These are phyloP conservation scores for Apophysomyces sp. DNA, from an alignment of 371 early-diverging fungal genomes.

Conservation along the genomic window DNA sequence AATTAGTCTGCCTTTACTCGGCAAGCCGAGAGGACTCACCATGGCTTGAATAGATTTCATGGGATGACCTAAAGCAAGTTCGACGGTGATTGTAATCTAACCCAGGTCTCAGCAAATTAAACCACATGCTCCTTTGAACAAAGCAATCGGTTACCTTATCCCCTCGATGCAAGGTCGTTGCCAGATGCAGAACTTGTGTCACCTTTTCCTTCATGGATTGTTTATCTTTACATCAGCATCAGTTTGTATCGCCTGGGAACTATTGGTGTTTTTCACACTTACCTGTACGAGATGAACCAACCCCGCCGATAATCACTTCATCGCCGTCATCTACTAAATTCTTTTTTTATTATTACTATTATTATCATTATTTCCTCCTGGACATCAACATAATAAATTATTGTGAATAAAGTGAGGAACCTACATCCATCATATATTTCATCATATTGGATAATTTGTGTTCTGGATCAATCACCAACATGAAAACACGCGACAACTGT, in stretches of 20 bases:
- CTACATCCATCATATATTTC: conserved; percentile 8
- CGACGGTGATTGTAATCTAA: conserved; percentile 2
- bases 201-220: background rate
- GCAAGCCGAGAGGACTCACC: background rate
- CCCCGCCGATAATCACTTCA: conserved; percentile 8
- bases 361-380: too few relatives aligned
- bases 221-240: background rate
- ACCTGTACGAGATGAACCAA: background rate
- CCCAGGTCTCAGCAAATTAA: background rate
- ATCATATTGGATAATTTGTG: background rate
- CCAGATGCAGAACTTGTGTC: background rate
- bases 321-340: conserved; percentile 12
- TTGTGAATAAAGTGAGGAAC: background rate
- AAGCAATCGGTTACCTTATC: background rate
- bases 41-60: conserved; percentile 5
- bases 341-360: too few relatives aligned
- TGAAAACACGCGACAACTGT: conserved; percentile 7
- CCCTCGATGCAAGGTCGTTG: background rate
- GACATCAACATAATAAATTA: background rate
- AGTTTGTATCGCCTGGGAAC: background rate
- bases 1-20: background rate
- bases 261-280: background rate
- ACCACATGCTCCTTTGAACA: too few relatives aligned
- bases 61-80: background rate
- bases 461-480: conserved; percentile 11